These are phyloP conservation scores for Lycium barbarum DNA, from an alignment of 257 asterid genomes.

Conservation along the genomic window DNA sequence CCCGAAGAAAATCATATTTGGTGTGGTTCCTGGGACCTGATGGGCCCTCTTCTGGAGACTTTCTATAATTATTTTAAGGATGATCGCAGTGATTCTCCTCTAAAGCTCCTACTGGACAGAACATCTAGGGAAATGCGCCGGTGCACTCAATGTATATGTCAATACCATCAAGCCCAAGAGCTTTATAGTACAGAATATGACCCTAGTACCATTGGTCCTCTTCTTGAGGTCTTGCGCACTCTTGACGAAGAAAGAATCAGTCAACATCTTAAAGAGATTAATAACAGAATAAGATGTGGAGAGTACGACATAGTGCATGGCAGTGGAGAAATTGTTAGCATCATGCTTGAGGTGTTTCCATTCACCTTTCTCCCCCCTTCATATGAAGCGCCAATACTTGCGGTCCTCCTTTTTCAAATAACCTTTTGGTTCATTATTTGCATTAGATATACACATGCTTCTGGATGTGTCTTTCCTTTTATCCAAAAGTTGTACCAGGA, in stretches of 20 bases:
- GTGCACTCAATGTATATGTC: slow-evolving; percentile 84
- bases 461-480: neutral
- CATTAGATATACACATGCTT: neutral
- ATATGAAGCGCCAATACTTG: neutral
- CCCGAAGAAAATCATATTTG: slow-evolving; percentile 77
- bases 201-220: slow-evolving; percentile 72
- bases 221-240: slow-evolving; percentile 70
- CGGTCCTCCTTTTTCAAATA: neutral
- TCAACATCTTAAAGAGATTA: slow-evolving; percentile 73
- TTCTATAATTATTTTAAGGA: slow-evolving; percentile 82
- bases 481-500: slow-evolving; percentile 10
- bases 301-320: slow-evolving; percentile 60
- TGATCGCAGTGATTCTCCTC: slow-evolving; percentile 72
- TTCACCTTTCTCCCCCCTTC: neutral
- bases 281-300: slow-evolving; percentile 63
- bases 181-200: slow-evolving; percentile 76
- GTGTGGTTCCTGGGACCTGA: slow-evolving; percentile 87
- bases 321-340: slow-evolving; percentile 75
- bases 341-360: slow-evolving; percentile 84
- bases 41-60: slow-evolving; percentile 97
- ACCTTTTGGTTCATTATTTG: neutral
- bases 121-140: slow-evolving; percentile 70
- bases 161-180: slow-evolving; percentile 93
- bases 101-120: slow-evolving; percentile 74
- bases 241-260: slow-evolving; percentile 92